Percentiles rank a stretch among this genome's conserved stretches.
These are phyloP conservation scores for Hortiboletus flavorubellus DNA, from an alignment of 768 basidiomycete species.

Conservation along the genomic window DNA sequence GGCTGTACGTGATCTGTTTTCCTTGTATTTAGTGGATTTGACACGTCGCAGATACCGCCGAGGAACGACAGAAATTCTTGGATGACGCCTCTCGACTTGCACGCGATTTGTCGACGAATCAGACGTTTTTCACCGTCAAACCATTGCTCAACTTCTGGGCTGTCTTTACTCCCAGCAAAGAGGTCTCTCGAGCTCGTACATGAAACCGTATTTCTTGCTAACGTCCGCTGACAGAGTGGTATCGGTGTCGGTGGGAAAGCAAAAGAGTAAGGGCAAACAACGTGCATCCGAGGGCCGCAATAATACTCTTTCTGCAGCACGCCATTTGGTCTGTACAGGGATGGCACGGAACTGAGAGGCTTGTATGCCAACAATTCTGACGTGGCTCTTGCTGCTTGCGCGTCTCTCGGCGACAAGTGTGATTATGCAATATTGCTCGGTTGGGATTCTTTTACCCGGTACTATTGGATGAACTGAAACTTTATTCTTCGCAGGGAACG, in stretches of 20 bases:
- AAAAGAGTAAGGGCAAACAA: slow-evolving; percentile 52
- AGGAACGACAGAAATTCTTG: slow-evolving; percentile 62
- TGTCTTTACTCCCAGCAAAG: slow-evolving; percentile 69
- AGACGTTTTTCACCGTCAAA: slow-evolving; percentile 73
- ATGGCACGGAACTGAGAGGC: slow-evolving; percentile 72
- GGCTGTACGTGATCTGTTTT: slow-evolving; percentile 52
- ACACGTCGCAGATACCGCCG: slow-evolving; percentile 43
- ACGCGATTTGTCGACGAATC: slow-evolving; percentile 64
- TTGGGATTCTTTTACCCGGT: slow-evolving; percentile 27
- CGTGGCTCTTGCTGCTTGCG: slow-evolving; percentile 66
- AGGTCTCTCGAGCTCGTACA: slow-evolving; percentile 40
- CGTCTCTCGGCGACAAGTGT: slow-evolving; percentile 58
- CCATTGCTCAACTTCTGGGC: slow-evolving; percentile 82
- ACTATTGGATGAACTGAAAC: slow-evolving; percentile 5
- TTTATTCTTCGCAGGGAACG: slow-evolving; percentile 51
- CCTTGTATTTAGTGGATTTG: background rate
- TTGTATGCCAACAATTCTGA: slow-evolving; percentile 69
- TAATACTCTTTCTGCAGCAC: slow-evolving; percentile 44
- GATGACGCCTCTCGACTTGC: slow-evolving; percentile 65
- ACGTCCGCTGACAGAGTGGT: slow-evolving; percentile 48
- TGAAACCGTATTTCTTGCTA: slow-evolving; percentile 22
- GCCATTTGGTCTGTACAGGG: slow-evolving; percentile 70
- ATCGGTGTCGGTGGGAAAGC: slow-evolving; percentile 65
- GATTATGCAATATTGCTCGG: slow-evolving; percentile 77
- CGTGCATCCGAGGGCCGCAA: background rate